Conservation (phyloP, 768 basidiomycete species). For the Boletus subcaerulescens region DNA sequence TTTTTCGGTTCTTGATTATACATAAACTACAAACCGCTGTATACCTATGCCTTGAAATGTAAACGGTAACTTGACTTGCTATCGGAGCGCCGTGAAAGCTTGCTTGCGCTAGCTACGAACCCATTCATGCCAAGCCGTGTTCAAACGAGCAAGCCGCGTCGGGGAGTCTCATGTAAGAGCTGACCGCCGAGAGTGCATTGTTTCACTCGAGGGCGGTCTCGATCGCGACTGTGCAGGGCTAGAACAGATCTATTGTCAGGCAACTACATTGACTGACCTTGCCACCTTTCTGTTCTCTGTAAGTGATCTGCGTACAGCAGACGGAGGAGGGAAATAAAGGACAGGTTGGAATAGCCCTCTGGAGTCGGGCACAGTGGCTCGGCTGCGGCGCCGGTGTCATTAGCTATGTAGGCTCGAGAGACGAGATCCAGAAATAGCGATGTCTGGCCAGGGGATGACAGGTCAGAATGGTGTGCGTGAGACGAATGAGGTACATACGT, state of each 20-base stretch:
- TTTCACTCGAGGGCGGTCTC: background rate
- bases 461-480: background rate
- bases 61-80: background rate
- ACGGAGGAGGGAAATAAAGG: conserved; percentile 14
- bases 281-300: conserved; percentile 22
- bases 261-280: background rate
- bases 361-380: background rate
- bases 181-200: background rate
- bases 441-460: background rate
- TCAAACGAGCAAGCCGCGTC: too few relatives aligned
- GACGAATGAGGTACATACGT: background rate
- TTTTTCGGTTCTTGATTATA: background rate
- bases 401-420: background rate
- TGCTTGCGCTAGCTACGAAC: too few relatives aligned
- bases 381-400: background rate
- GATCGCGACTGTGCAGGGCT: background rate
- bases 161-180: too few relatives aligned
- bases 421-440: background rate
- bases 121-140: too few relatives aligned
- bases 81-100: too few relatives aligned
- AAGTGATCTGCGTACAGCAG: conserved; percentile 23
- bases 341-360: background rate
- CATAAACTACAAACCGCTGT: background rate
- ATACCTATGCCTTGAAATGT: background rate
- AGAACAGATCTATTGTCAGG: background rate